Evolutionary conservation across 768 basidiomycete genomes (phyloP), one percentile per base, ranked within the genome.

Genomic region (Asterophora lycoperdoides): DNA sequence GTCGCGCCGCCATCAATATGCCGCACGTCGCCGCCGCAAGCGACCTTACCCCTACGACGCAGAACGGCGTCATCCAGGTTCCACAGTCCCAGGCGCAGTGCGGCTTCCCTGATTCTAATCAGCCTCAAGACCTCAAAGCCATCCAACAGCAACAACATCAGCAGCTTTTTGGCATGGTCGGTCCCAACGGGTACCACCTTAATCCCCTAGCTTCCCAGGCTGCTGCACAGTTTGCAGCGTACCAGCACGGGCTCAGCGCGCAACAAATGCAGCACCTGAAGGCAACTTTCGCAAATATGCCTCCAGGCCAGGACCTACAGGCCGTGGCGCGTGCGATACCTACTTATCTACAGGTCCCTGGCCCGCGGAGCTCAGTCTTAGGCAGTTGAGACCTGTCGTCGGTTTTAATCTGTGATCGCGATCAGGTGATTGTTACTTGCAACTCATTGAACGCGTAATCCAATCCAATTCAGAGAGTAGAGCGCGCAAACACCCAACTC

Each of bases 191-290:
- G 59, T 86, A 77, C 57, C 77, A 82, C 45, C 59, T 80, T 10
- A 58, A 71, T 1, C 65, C 70, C 3, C 68, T 71, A 57, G 64
- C 66, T 6, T 64, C 60, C 34, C 65, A 67, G 48, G 54, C 66
- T 2, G 59, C 67, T 10, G 69, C 58, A 41, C 56, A 64, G 28
- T 56, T 42, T 59, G 64, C 65, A 69, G 58, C 58, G 61, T 51
- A 60, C 60, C 49, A 66, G 4, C 70, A 68, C 37, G 68, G 69
- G 2, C 60, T 85, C 39, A 78, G 71, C 29, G 50, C 68, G 15
- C 84, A 85, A 51, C 82, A 84, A 56, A 68, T 84, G 62, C 80
- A 83, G 60, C 74, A 69, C 46, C 57, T 84, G 35, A 83, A 84
- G 64, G 65, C 76, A 8, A 79, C 76, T 3, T 77, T 83, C 49